phyloP scores from a whole-genome alignment of 1,284 basidiomycete genomes.

The Cryptococcus floricola region DNA sequence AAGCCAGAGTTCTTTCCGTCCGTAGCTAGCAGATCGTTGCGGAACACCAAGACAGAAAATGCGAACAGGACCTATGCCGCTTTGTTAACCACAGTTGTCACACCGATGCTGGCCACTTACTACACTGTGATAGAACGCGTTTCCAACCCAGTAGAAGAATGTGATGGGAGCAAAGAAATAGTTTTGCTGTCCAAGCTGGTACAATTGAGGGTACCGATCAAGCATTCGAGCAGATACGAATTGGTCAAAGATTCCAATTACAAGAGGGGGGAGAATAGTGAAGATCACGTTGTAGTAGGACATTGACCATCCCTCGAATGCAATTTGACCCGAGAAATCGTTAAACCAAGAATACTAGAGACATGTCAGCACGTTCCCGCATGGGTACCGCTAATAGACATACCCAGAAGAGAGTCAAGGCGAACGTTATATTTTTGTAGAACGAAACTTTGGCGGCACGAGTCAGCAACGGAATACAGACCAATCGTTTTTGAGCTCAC shows the following conservation, averaged over 20 bases:
- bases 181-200: slow-evolving; percentile 86
- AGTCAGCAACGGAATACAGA: slow-evolving; percentile 7
- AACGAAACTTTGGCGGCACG: slow-evolving; percentile 65
- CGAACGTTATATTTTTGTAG: slow-evolving; percentile 95
- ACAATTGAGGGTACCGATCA: slow-evolving; percentile 95
- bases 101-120: slow-evolving; percentile 54
- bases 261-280: slow-evolving; percentile 90
- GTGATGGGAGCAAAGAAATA: slow-evolving; percentile 84
- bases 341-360: slow-evolving; percentile 92
- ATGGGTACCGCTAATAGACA: slow-evolving; percentile 25
- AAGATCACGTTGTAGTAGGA: slow-evolving; percentile 91
- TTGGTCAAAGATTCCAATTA: slow-evolving; percentile 96
- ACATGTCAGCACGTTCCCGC: background rate
- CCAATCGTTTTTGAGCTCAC: slow-evolving; percentile 54
- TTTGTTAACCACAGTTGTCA: background rate
- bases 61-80: slow-evolving; percentile 68
- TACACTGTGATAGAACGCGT: slow-evolving; percentile 89
- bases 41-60: slow-evolving; percentile 85
- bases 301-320: slow-evolving; percentile 97
- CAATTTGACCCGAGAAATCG: slow-evolving; percentile 97
- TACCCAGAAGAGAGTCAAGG: slow-evolving; percentile 98
- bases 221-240: slow-evolving; percentile 95
- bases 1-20: slow-evolving; percentile 81
- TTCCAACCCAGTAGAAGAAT: slow-evolving; percentile 94
- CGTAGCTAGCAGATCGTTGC: slow-evolving; percentile 78